These are phyloP conservation scores for Cutaneotrichosporon sp. DNA, from an alignment of 1,284 basidiomycete genomes.

Conservation along the genomic window DNA sequence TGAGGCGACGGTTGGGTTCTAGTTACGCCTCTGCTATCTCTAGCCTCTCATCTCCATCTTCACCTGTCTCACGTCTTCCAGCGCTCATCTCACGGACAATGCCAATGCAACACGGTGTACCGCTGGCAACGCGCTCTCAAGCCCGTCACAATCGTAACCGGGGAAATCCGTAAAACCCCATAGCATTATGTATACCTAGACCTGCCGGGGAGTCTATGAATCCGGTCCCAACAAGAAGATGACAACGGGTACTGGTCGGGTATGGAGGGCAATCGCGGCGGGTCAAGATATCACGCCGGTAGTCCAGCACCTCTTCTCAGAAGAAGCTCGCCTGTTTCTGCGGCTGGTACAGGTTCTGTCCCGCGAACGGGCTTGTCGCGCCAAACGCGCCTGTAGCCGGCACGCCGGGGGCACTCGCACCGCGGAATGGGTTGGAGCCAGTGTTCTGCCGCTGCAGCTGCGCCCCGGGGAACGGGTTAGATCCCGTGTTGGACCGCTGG, in stretches of 20 bases:
- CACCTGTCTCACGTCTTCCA: too few relatives aligned
- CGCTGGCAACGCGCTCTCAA: too few relatives aligned
- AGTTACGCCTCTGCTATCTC: too few relatives aligned
- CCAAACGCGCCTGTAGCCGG: constrained; percentile 24
- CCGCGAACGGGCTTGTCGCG: constrained; percentile 27
- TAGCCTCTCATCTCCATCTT: too few relatives aligned
- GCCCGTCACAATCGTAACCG: too few relatives aligned
- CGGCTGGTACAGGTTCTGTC: constrained; percentile 23
- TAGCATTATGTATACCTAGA: not conserved
- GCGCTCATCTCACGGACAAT: too few relatives aligned
- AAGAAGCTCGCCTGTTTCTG: constrained; percentile 7
- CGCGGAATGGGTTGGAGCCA: constrained; percentile 40
- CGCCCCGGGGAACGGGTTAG: not conserved
- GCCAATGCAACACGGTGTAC: too few relatives aligned
- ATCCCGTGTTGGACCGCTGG: too few relatives aligned
- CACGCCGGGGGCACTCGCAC: constrained; percentile 11
- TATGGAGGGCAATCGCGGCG: too few relatives aligned
- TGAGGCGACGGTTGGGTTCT: not conserved
- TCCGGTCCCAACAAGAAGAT: too few relatives aligned
- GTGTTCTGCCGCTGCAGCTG: constrained; percentile 16
- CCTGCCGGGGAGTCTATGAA: not conserved
- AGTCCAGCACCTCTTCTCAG: not conserved
- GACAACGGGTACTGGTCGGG: too few relatives aligned
- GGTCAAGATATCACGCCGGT: too few relatives aligned
- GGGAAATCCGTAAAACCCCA: not conserved